Percentiles rank a stretch among this genome's conserved stretches.
Evolutionary conservation across 441 rosid species (phyloP).

Genomic region (Erysimum pusillum): DNA sequence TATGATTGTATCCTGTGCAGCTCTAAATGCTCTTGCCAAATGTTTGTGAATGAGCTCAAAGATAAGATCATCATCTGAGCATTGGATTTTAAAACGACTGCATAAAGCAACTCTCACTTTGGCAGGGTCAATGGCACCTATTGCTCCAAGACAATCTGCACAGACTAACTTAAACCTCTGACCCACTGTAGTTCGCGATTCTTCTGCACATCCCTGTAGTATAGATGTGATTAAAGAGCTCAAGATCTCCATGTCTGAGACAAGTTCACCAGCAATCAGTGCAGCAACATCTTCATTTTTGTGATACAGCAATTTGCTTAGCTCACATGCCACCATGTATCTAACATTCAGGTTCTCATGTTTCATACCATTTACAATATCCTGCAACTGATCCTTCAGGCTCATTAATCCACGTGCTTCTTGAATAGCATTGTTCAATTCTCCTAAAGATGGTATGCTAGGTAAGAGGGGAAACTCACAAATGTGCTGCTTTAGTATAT

Average conservation of each 20-base stretch:
- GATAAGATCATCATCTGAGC: constrained; percentile 99
- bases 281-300: constrained; percentile 84
- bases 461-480: constrained; percentile 96
- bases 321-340: constrained; percentile 97
- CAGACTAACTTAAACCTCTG: constrained; percentile 92
- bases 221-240: constrained; percentile 89
- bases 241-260: constrained; percentile 86
- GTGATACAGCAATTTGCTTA: constrained; percentile 82
- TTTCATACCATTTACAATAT: constrained; percentile 83
- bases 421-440: constrained; percentile 93
- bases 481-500: constrained; percentile 86
- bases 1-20: constrained; percentile 93
- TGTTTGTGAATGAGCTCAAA: constrained; percentile 97
- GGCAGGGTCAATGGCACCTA: constrained; percentile 99
- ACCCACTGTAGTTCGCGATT: constrained; percentile 94
- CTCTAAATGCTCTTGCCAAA: constrained; percentile 97
- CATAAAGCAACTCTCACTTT: constrained; percentile 82
- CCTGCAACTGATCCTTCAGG: constrained; percentile 89
- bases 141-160: constrained; percentile 97
- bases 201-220: constrained; percentile 98
- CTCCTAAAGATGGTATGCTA: constrained; percentile 73
- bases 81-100: constrained; percentile 94
- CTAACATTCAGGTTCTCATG: constrained; percentile 98
- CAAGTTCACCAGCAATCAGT: constrained; percentile 81
- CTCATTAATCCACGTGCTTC: constrained; percentile 95